Conservation (phyloP, 331 rosid species). For the Acacia pycnantha region DNA sequence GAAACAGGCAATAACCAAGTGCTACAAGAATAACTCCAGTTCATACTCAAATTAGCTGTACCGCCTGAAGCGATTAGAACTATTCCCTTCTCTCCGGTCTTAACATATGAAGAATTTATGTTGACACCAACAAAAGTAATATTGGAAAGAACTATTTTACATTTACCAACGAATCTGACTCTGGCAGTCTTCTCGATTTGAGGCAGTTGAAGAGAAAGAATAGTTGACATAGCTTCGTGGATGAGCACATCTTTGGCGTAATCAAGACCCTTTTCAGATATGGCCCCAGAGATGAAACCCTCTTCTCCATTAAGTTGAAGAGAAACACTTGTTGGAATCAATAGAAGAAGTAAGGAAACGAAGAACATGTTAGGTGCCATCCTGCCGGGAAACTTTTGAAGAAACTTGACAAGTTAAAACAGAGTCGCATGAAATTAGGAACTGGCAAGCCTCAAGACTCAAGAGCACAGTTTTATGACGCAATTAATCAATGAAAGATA, state of each 20-base stretch:
- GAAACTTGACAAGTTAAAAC: slow-evolving; percentile 27
- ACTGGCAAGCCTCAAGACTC: not conserved
- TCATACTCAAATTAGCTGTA: slow-evolving; percentile 69
- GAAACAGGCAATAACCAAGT: slow-evolving; percentile 61
- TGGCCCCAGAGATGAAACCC: slow-evolving; percentile 62
- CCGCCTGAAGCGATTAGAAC: slow-evolving; percentile 65
- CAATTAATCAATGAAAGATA: slow-evolving; percentile 5
- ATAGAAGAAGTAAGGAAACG: slow-evolving; percentile 35
- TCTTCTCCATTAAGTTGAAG: slow-evolving; percentile 37
- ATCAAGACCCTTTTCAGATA: slow-evolving; percentile 76
- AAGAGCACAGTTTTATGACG: slow-evolving; percentile 5
- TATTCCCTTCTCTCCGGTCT: slow-evolving; percentile 64
- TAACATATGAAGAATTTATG: slow-evolving; percentile 58
- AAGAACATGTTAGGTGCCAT: slow-evolving; percentile 19
- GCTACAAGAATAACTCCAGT: slow-evolving; percentile 58
- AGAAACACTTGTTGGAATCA: slow-evolving; percentile 38
- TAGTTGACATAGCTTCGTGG: slow-evolving; percentile 53
- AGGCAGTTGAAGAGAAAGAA: slow-evolving; percentile 63
- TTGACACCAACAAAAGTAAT: slow-evolving; percentile 50
- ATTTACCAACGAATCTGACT: slow-evolving; percentile 65
- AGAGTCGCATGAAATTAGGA: not conserved
- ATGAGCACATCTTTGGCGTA: slow-evolving; percentile 70
- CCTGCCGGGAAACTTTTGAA: slow-evolving; percentile 29
- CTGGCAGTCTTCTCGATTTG: slow-evolving; percentile 52
- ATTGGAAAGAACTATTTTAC: slow-evolving; percentile 58